phyloP scores from a whole-genome alignment of 345 rosid species.

The Camelina hispida region DNA sequence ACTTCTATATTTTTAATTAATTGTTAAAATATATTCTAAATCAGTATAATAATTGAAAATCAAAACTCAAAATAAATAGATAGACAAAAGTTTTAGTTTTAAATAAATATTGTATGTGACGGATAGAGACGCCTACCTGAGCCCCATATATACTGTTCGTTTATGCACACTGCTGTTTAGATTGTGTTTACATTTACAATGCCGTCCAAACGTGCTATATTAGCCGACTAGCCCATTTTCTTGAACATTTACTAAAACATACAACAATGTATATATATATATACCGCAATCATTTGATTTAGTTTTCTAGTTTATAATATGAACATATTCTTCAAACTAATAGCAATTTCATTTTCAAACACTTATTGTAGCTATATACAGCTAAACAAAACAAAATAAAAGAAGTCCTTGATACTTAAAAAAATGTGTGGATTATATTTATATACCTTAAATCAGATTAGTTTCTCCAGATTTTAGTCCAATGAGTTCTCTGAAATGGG shows the following conservation, averaged over 20 bases:
- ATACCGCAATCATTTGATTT: neutral
- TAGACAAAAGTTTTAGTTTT: neutral
- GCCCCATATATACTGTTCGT: no score
- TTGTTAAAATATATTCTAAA: conserved; percentile 1
- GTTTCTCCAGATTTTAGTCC: neutral
- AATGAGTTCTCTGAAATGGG: neutral
- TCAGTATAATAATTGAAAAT: neutral
- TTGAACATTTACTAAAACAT: neutral
- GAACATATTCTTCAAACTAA: conserved; percentile 1
- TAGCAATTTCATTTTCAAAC: neutral
- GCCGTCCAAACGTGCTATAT: neutral
- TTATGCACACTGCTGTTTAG: neutral
- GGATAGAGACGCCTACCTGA: neutral
- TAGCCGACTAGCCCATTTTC: neutral
- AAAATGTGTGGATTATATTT: neutral
- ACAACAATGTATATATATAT: neutral
- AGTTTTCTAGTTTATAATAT: neutral
- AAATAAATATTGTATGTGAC: neutral
- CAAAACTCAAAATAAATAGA: neutral
- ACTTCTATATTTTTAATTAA: neutral
- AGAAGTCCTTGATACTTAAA: neutral
- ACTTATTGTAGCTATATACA: conserved; percentile 25
- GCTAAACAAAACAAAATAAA: conserved; percentile 21
- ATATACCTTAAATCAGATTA: neutral
- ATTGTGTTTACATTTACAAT: neutral